Evolutionary conservation across 148 eudicot genomes (phyloP).

Genomic region (Rhododendron henanense): DNA sequence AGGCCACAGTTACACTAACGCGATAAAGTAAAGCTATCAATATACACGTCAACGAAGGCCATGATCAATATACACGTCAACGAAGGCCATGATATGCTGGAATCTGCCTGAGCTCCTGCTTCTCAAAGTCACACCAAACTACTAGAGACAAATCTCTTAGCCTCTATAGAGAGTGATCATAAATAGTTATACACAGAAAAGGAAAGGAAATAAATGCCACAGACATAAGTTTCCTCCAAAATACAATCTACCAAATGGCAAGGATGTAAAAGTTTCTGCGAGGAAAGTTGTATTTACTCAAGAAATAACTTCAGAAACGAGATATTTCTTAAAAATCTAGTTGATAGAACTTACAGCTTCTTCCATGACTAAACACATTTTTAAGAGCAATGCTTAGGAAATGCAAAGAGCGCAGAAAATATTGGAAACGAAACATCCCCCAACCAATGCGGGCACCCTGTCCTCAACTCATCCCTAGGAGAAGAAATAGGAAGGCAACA

Average conservation of each 20-base stretch:
- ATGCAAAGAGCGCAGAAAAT: background rate
- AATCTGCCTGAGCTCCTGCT: background rate
- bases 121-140: background rate
- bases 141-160: background rate
- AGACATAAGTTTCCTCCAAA: background rate
- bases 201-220: background rate
- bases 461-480: background rate
- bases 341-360: background rate
- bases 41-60: background rate
- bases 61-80: background rate
- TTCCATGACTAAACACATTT: background rate
- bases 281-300: background rate
- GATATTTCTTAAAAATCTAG: background rate
- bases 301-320: background rate
- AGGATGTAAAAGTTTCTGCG: background rate
- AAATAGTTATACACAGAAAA: background rate
- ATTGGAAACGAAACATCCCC: background rate
- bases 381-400: background rate
- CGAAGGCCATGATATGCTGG: background rate
- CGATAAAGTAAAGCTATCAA: background rate
- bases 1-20: background rate
- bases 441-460: background rate
- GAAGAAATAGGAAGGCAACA: background rate
- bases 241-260: background rate
- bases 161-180: background rate